A percentile compares a stretch with the other conserved stretches of the same genome.
Evolutionary conservation across 805 yeast species (phyloP).

Genomic region (Grigorovia yakushimaensis): DNA sequence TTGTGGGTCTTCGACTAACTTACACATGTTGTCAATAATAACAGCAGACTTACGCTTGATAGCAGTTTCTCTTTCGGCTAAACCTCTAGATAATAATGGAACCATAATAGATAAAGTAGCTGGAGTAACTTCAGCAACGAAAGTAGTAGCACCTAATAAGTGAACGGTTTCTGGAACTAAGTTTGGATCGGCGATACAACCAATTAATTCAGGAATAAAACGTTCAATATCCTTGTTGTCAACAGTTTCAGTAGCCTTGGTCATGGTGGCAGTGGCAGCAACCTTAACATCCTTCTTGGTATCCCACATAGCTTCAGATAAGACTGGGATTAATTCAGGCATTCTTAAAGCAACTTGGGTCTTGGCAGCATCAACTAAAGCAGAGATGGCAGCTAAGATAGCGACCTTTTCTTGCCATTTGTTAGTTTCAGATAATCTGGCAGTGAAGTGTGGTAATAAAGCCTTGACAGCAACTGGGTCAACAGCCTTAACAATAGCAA

Average conservation of each 20-base stretch:
- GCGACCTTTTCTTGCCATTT: conserved; percentile 99
- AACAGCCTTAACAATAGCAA: conserved; percentile 68
- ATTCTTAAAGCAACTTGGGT: conserved; percentile 95
- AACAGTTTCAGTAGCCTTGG: conserved; percentile 93
- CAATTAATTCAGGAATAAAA: conserved; percentile 95
- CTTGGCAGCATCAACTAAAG: conserved; percentile 88
- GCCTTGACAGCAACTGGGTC: conserved; percentile 93
- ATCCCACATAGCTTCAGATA: conserved; percentile 99
- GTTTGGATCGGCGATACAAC: conserved; percentile 93
- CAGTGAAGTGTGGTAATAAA: conserved; percentile 70
- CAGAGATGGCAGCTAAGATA: conserved; percentile 72
- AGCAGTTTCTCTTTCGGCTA: conserved; percentile 98
- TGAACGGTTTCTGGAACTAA: conserved; percentile 99
- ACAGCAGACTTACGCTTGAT: conserved; percentile 99
- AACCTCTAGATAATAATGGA: conserved; percentile 97
- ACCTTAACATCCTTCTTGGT: conserved; percentile 96
- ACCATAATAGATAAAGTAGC: conserved; percentile 99
- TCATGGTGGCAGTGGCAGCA: conserved; percentile 92
- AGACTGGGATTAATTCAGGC: conserved; percentile 98
- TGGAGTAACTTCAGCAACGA: conserved; percentile 98
- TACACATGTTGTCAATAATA: conserved; percentile 99
- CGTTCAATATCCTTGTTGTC: conserved; percentile 99
- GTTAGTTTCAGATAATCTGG: conserved; percentile 57
- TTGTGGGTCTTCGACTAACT: conserved; percentile 99
- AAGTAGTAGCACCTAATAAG: conserved; percentile 98